Evolutionary conservation across 1,139 yeast species (phyloP), one percentile per base, ranked within the genome.

Genomic region (Geotrichum europaeum): DNA sequence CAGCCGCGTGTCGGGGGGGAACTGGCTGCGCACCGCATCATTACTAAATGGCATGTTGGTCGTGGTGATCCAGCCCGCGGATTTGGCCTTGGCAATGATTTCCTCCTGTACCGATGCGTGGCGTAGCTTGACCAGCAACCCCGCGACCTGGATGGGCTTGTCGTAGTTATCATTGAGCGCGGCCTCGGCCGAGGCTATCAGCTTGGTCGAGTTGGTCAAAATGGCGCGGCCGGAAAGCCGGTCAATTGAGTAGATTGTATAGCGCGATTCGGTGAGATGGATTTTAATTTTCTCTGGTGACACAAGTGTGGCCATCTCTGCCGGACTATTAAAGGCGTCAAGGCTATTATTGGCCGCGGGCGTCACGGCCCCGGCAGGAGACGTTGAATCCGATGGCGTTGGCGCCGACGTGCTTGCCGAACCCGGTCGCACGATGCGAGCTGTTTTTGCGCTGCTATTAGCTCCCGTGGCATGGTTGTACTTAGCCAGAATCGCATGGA

Each of bases 21-120:
- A 69, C 51, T 67, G 65, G 40, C 62, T 62, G 45, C 65, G 61
- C 59, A 70, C 57, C 28, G 68, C 72, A 22, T 70, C 73, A 6
- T 63, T 56, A 1, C 70, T 62, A 36, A 70, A 60, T 2, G 56
- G 65, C 30, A 70, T 65, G 49, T 63, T 66, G 32, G 61, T 63
- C 53, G 68, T 67, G 13, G 69, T 66, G 4, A 68, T 69, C 78
- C 78, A 75, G 7, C 76, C 76, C 1, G 73, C 65, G 4, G 73
- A 72, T 45, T 64, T 66, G 3, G 76, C 75, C 28, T 69, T 65
- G 18, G 66, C 65, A 13, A 67, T 66, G 25, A 74, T 68, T 47
- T 73, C 75, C 25, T 72, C 73, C 51, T 72, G 74, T 4, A 72
- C 62, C 2, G 75, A 69, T 30, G 70, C 61, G 50, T 69, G 69